These are phyloP conservation scores for Termitomyces sp. DNA, from an alignment of 768 basidiomycete genomes.

Conservation along the genomic window DNA sequence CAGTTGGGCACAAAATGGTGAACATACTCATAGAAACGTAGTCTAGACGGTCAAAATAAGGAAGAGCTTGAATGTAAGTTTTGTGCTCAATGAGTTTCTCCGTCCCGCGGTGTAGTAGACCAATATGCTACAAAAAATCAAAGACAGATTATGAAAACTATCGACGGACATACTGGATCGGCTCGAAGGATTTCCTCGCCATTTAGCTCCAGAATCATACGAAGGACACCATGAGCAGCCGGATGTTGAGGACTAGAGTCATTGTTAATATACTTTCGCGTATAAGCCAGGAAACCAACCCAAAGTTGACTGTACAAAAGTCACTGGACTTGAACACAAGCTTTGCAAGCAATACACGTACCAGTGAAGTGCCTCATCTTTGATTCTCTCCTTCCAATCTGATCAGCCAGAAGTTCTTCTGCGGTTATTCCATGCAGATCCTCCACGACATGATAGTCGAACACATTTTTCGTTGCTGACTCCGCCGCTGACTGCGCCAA, in stretches of 20 bases:
- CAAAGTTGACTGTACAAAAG: conserved; percentile 77
- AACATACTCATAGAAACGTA: conserved; percentile 97
- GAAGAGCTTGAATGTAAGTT: conserved; percentile 94
- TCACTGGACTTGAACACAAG: conserved; percentile 7
- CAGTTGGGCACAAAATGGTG: conserved; percentile 3
- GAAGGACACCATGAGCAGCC: conserved; percentile 96
- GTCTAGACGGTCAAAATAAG: conserved; percentile 98
- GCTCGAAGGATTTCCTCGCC: conserved; percentile 91
- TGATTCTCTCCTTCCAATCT: conserved; percentile 58
- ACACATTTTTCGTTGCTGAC: conserved; percentile 38
- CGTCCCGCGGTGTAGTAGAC: conserved; percentile 93
- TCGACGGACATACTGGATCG: conserved; percentile 59
- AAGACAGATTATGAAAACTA: not conserved
- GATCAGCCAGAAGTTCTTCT: conserved; percentile 75
- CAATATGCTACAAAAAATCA: conserved; percentile 64
- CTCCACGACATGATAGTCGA: conserved; percentile 74
- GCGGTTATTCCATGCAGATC: conserved; percentile 80
- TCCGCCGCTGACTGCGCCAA: conserved; percentile 22
- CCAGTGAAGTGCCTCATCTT: conserved; percentile 94
- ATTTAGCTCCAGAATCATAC: conserved; percentile 95
- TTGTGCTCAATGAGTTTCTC: conserved; percentile 99
- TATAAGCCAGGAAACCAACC: conserved; percentile 43
- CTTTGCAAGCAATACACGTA: conserved; percentile 24
- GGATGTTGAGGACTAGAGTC: conserved; percentile 85
- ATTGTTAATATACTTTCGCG: not conserved